Conservation (phyloP, 768 basidiomycete genomes). For the Naganishia kalamii region DNA sequence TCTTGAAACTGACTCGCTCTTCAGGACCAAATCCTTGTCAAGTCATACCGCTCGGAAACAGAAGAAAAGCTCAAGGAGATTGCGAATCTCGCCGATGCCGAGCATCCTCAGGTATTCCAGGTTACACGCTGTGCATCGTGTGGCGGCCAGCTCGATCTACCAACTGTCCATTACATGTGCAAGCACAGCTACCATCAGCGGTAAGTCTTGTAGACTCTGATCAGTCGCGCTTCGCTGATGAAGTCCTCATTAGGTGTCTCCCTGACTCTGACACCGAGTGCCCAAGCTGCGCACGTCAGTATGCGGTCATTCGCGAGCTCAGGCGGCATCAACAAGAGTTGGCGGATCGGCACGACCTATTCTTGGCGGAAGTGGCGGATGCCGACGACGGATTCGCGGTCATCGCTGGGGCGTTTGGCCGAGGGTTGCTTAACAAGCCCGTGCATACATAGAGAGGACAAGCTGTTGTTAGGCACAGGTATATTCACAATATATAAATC, state of each 20-base stretch:
- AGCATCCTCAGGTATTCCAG: conserved; percentile 81
- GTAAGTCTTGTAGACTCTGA: conserved; percentile 47
- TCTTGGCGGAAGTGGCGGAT: conserved; percentile 46
- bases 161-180: conserved; percentile 96
- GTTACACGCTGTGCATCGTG: conserved; percentile 89
- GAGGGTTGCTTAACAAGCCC: conserved; percentile 34
- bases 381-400: conserved; percentile 47
- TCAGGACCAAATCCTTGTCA: conserved; percentile 77
- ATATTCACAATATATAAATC: too few species aligned
- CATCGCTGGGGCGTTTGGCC: conserved; percentile 46
- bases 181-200: conserved; percentile 93
- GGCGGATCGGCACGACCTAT: conserved; percentile 51
- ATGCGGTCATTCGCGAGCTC: conserved; percentile 84
- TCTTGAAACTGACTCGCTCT: background rate
- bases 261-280: conserved; percentile 84
- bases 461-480: too few species aligned
- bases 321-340: conserved; percentile 74
- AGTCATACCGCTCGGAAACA: conserved; percentile 84
- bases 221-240: background rate
- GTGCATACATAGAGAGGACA: background rate
- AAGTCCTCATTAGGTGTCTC: conserved; percentile 59
- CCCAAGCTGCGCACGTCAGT: conserved; percentile 76
- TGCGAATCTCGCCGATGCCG: conserved; percentile 67
- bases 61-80: conserved; percentile 72
- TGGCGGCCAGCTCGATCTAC: conserved; percentile 80